phyloP scores from a whole-genome alignment of 495 filamentous ascomycete species.

The Tirmania nivea region DNA sequence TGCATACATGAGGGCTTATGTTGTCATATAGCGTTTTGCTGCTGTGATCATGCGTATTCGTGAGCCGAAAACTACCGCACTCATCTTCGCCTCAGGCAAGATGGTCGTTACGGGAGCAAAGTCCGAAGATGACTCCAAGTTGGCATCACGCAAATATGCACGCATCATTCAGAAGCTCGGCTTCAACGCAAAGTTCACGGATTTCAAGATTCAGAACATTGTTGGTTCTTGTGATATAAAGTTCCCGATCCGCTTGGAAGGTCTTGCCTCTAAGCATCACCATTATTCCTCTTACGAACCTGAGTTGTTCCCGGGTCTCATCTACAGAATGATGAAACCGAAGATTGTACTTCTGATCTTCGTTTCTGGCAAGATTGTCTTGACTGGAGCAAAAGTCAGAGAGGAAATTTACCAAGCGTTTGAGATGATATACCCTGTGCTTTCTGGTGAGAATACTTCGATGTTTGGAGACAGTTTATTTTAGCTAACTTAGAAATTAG shows the following conservation, averaged over 20 bases:
- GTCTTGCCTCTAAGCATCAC: slow-evolving; percentile 86
- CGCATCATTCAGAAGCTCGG: slow-evolving; percentile 99
- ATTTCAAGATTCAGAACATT: slow-evolving; percentile 99
- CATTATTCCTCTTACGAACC: slow-evolving; percentile 99
- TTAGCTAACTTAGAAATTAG: slow-evolving; percentile 24
- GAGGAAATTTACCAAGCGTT: slow-evolving; percentile 99
- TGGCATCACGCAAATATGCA: slow-evolving; percentile 93
- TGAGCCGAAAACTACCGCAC: slow-evolving; percentile 90
- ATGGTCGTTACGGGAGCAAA: slow-evolving; percentile 99
- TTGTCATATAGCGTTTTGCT: slow-evolving; percentile 70
- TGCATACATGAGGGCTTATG: slow-evolving; percentile 25
- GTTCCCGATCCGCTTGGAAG: slow-evolving; percentile 94
- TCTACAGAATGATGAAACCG: slow-evolving; percentile 99
- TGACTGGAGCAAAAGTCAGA: slow-evolving; percentile 93
- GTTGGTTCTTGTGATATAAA: slow-evolving; percentile 98
- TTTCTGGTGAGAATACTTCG: slow-evolving; percentile 44
- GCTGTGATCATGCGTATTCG: slow-evolving; percentile 99
- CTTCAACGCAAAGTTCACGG: slow-evolving; percentile 98
- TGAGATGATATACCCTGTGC: slow-evolving; percentile 96
- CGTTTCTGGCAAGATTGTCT: slow-evolving; percentile 94
- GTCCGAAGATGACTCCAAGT: slow-evolving; percentile 91
- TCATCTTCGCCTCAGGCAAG: slow-evolving; percentile 97
- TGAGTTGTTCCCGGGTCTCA: slow-evolving; percentile 94
- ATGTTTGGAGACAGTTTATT: background rate
- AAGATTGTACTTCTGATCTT: slow-evolving; percentile 99